Conservation (phyloP, 148 eudicot species). For the Limonium bicolor region DNA sequence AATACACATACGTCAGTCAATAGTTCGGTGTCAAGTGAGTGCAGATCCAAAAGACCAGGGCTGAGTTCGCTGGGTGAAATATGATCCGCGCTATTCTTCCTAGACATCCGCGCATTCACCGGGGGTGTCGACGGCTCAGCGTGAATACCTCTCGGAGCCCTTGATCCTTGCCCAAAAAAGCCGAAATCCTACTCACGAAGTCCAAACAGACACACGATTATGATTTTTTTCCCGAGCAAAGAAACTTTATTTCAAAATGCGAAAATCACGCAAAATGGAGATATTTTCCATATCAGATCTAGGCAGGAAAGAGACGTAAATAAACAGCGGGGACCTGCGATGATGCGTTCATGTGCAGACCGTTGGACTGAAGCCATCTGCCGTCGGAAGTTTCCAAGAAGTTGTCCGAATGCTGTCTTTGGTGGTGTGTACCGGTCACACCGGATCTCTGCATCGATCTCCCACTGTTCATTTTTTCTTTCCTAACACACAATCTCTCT, state of each 20-base stretch:
- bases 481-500: conserved; percentile 3
- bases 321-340: conserved; percentile 15
- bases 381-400: conserved; percentile 56
- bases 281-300: too few species aligned
- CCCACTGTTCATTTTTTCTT: conserved; percentile 37
- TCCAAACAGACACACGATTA: too few species aligned
- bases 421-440: conserved; percentile 46
- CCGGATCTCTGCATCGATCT: conserved; percentile 72
- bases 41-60: conserved; percentile 64
- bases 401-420: conserved; percentile 73
- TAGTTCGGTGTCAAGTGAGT: conserved; percentile 49
- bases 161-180: conserved; percentile 64
- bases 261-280: too few species aligned
- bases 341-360: conserved; percentile 36
- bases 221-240: conserved; percentile 1
- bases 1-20: conserved; percentile 40
- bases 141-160: conserved; percentile 36
- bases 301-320: background rate
- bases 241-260: background rate
- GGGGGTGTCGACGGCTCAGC: conserved; percentile 66
- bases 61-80: conserved; percentile 28
- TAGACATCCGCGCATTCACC: conserved; percentile 29
- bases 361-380: conserved; percentile 64
- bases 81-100: conserved; percentile 16
- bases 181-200: conserved; percentile 81